These are phyloP conservation scores for Hymenoscyphus fraxineus DNA, from an alignment of 2,329 filamentous ascomycete species.

Conservation along the genomic window DNA sequence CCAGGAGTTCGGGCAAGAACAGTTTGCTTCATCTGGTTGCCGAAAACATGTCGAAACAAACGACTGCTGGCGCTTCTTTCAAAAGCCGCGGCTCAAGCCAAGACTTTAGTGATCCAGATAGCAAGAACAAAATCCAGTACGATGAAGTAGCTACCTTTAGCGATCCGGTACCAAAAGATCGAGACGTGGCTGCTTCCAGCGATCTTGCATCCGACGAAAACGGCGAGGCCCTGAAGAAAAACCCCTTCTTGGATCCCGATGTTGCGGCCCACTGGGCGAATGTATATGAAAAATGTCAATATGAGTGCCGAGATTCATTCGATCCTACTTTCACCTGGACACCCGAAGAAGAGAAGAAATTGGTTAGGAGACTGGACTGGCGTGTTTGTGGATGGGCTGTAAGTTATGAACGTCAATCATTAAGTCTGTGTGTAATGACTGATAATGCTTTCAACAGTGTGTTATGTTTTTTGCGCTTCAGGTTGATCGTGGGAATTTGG, in stretches of 20 bases:
- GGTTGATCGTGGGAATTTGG: conserved; percentile 60
- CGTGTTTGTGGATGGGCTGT: conserved; percentile 13
- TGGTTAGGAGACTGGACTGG: conserved; percentile 18
- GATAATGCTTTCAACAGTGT: neutral
- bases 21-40: neutral
- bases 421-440: neutral
- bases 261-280: conserved; percentile 12
- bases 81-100: neutral
- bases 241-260: conserved; percentile 17
- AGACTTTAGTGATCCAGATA: neutral
- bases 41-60: conserved; percentile 1
- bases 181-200: neutral
- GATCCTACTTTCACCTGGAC: conserved; percentile 21
- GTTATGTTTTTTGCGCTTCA: conserved; percentile 41
- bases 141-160: conserved; percentile 6
- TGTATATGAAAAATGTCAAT: conserved; percentile 18
- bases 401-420: neutral
- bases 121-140: conserved; percentile 5
- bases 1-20: neutral
- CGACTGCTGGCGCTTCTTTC: neutral
- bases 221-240: conserved; percentile 2
- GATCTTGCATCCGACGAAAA: conserved; percentile 10
- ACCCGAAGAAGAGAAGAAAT: conserved; percentile 18
- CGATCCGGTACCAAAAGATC: conserved; percentile 9
- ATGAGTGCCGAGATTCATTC: conserved; percentile 20